These are phyloP conservation scores for Kodamaea ohmeri DNA, from an alignment of 1,139 yeast species.

Conservation along the genomic window DNA sequence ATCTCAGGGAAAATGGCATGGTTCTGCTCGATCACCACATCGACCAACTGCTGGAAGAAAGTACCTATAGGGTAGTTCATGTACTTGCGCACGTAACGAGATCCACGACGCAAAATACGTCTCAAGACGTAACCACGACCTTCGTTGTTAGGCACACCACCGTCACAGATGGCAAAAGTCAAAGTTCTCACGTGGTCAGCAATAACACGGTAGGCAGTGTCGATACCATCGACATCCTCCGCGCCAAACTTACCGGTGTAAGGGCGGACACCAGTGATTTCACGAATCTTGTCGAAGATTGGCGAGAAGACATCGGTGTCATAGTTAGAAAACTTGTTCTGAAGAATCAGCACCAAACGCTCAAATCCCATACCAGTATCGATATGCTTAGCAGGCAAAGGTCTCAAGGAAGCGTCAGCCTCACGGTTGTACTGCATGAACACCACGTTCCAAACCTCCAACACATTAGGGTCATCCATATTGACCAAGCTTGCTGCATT, in stretches of 20 bases:
- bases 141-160: conserved; percentile 98
- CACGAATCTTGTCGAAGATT: conserved; percentile 78
- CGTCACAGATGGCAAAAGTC: conserved; percentile 94
- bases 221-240: conserved; percentile 91
- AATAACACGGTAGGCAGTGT: conserved; percentile 95
- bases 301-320: conserved; percentile 97
- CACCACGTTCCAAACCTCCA: conserved; percentile 97
- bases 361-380: conserved; percentile 99
- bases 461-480: conserved; percentile 94
- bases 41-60: conserved; percentile 88
- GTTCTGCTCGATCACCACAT: conserved; percentile 88
- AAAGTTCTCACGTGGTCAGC: conserved; percentile 98
- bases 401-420: conserved; percentile 72
- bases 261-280: conserved; percentile 87
- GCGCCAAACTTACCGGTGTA: conserved; percentile 90
- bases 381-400: conserved; percentile 89
- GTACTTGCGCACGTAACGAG: conserved; percentile 94
- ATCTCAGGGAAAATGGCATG: conserved; percentile 90
- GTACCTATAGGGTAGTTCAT: conserved; percentile 93
- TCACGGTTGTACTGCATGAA: conserved; percentile 96
- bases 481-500: conserved; percentile 88
- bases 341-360: conserved; percentile 90
- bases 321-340: conserved; percentile 85
- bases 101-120: conserved; percentile 96
- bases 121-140: conserved; percentile 98